Evolutionary conservation across 2,329 filamentous ascomycete genomes (phyloP), one percentile per base, ranked within the genome.

Genomic region (Apiospora arundinis): DNA sequence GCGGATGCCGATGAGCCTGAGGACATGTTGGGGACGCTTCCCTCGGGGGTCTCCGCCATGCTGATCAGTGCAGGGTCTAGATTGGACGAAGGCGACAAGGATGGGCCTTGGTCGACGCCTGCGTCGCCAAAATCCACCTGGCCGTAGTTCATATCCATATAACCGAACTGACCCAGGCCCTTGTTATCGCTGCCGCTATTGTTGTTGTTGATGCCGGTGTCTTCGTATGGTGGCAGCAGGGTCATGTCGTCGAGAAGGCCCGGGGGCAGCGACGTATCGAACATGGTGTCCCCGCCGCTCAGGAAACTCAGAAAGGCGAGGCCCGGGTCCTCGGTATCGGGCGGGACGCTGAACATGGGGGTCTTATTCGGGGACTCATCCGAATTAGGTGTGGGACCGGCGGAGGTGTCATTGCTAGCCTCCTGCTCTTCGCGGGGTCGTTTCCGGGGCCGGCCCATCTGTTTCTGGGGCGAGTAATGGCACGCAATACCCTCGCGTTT

Each of bases 391-490:
- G 68, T 67, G 32, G 68, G 45, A 21, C 60, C 52, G 49, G 60
- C 49, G 25, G 66, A 18, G 25, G 69, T 16, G 1, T 68, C 32
- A 5, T 40, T n/a, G 11, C 12, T 63, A 63, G 52, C 25, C 16
- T 32, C 32, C 32, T 74, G 42, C 60, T 77, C 76, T 12, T 80
- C 78, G 69, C 80, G 79, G 48, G 81, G 85, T 71, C 88, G 83
- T 80, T 92, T 92, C 70, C 89, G 83, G 28, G 90, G 90, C 56
- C 90, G 84, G 4, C 90, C 90, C 90, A 92, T 92, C 52, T 83
- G 88, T 80, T 92, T 92, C 78, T 92, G 90, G 16, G 85, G 82
- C 9, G 90, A 92, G 80, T 92, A 92, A 74, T 89, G 83, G 76
- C 90, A 92, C 56, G 72, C 70, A 56, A 91, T 86, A 71, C 83